Base-by-base conservation (phyloP, 257 asterid species). In the Echites panduratus region DNA sequence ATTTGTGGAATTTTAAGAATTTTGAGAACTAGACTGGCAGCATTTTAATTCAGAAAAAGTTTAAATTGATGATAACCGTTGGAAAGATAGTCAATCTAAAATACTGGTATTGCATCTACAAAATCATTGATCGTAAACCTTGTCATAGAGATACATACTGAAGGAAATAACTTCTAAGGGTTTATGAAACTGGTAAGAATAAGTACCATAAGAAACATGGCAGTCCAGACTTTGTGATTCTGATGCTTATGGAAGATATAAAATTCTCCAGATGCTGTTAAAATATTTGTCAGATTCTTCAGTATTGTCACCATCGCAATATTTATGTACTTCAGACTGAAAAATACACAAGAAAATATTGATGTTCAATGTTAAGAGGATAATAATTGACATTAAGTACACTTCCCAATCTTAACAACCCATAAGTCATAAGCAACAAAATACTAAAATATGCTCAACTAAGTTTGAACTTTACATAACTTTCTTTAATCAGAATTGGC, bases 221-320 rank as follows among this genome's bases (percentile, higher is more conserved):
- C 88, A 14, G 82, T 84, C 88, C 88, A 82, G 32, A 84, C 86
- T 84, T 84, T 72, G 75, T 78, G 82, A 70, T 82, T 84, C 72
- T 84, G 86, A 70, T 73, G 73, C 81, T 84, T 84, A 79, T 81
- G 84, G 84, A 84, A 84, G 64, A 84, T 75, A 78, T 82, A 84
- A 61, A 69, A 76, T 66, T 84, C 86, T 70, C 88, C 88, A 61
- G 70, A 45, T 12, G 88, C 88, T 41, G 88, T 84, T 75, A 84
- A 79, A 75, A 84, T 84, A 75, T 84, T 84, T 73, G 88, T 84
- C 81, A 79, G 49, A 50, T 84, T 84, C 88, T 84, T 84, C 84
- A 84, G 78, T 77, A 84, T 78, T 24, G 88, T 84, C 83, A 84
- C 88, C 88, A 84, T 84, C 61, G 88, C 86, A 77, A 84, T 77